Evolutionary conservation across 441 rosid species (phyloP).

Genomic region (Pelargonium cotyledonis): DNA sequence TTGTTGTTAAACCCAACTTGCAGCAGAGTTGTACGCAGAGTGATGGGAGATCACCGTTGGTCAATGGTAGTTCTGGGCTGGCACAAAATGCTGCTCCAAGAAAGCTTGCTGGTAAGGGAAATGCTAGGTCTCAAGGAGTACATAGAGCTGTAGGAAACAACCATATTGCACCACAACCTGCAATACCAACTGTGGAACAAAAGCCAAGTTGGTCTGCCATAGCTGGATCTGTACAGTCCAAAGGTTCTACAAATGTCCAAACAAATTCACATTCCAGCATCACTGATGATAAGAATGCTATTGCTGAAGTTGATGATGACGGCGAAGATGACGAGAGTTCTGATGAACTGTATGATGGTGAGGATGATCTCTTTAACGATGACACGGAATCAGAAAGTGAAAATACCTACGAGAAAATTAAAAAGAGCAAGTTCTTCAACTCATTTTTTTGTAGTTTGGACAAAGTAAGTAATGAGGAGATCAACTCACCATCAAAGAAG

Average conservation of each 20-base stretch:
- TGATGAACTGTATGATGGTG: neutral
- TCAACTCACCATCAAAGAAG: neutral
- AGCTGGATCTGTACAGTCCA: conserved; percentile 1
- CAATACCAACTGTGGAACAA: neutral
- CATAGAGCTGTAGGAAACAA: neutral
- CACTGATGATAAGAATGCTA: neutral
- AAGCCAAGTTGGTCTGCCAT: conserved; percentile 5
- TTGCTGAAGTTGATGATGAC: neutral
- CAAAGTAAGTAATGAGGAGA: neutral
- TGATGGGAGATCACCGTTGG: neutral
- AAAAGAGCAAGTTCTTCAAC: neutral
- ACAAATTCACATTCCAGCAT: neutral
- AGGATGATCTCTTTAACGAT: neutral
- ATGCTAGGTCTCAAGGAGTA: neutral
- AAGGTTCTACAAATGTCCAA: neutral
- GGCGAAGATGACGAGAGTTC: neutral
- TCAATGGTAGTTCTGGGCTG: neutral
- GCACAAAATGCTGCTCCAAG: neutral
- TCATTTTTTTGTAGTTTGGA: neutral
- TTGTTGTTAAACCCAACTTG: neutral
- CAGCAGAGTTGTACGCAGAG: neutral
- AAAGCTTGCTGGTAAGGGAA: neutral
- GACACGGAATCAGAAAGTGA: neutral
- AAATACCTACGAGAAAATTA: neutral
- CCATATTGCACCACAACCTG: neutral